Base-by-base conservation (phyloP, 805 yeast genomes). In the Metschnikowia anglica region DNA sequence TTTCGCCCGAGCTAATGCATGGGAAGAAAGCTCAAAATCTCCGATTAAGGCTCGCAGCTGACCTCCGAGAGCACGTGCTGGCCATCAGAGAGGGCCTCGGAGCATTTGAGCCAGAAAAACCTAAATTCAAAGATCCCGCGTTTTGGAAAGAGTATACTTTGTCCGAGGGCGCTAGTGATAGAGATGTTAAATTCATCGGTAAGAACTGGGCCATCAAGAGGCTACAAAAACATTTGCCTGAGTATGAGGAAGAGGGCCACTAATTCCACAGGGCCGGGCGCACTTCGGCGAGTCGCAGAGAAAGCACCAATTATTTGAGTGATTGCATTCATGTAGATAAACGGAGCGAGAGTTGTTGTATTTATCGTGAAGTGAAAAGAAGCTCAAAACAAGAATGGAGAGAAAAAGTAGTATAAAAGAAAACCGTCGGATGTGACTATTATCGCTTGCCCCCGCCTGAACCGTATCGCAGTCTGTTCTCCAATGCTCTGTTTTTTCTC, bases 201-300 rank as follows among this genome's bases (percentile, higher is more conserved):
- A 67, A 80, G 56, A 87, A 87, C 58, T 86, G 95, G 93, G 95
- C 95, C 1, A 76, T 85, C 28, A 79, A 77, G 58, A 72, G 88
- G 53, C 73, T 81, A 35, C 95, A 86, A 59, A 70, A 70, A 42
- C 74, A 70, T 56, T 56, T 71, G 37, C 70, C 53, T 1, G 56
- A 52, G 21, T 49, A 47, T 35, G 48, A 48, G 20, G 53, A 51
- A 16, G 44, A 39, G 34, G 45, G 31, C 30, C 30, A 8, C 11
- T 28, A 17, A 6, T 8, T n/a, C n/a, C n/a, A n/a, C n/a, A n/a
- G n/a, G n/a, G n/a, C n/a, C n/a, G n/a, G n/a, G n/a, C n/a, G n/a
- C n/a, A n/a, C n/a, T n/a, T n/a, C n/a, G n/a, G n/a, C n/a, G n/a
- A n/a, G n/a, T n/a, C n/a, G n/a, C n/a, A n/a, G n/a, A n/a, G n/a